Percentiles rank a stretch among this genome's conserved stretches.
Conservation (phyloP, 352 stramenopile genomes). For the Detonula confervacea region DNA sequence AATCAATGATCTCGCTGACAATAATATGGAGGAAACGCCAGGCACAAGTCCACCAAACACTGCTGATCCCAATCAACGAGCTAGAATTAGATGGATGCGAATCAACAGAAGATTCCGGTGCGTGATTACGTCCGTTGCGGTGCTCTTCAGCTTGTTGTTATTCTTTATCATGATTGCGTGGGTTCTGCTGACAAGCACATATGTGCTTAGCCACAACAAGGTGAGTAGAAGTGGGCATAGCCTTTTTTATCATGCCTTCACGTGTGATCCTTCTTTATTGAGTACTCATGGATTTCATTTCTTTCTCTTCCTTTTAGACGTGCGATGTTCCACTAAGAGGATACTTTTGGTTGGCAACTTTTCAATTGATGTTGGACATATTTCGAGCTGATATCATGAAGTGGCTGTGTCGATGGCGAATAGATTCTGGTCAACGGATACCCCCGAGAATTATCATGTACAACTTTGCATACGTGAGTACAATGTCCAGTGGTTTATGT, state of each 20-base stretch:
- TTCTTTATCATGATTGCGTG: conserved; percentile 70
- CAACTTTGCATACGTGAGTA: conserved; percentile 64
- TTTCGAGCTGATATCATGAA: conserved; percentile 78
- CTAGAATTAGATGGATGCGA: conserved; percentile 59
- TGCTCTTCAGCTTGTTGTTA: conserved; percentile 68
- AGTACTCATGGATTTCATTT: neutral
- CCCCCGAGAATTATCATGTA: conserved; percentile 64
- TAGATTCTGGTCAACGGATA: conserved; percentile 52
- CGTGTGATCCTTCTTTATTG: too few relatives aligned
- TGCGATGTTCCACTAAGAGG: conserved; percentile 73
- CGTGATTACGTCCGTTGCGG: conserved; percentile 62
- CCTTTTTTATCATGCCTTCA: too few relatives aligned
- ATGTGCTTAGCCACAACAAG: conserved; percentile 65
- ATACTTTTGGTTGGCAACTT: conserved; percentile 74
- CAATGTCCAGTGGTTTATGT: too few relatives aligned
- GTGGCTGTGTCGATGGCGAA: conserved; percentile 63
- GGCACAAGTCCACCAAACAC: neutral
- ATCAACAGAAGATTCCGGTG: conserved; percentile 73
- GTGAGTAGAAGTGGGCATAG: too few relatives aligned
- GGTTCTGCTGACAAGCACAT: conserved; percentile 66
- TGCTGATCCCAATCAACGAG: conserved; percentile 52
- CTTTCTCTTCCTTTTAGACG: conserved; percentile 19
- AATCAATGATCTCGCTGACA: conserved; percentile 3
- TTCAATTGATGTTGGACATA: conserved; percentile 71
- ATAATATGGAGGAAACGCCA: too few relatives aligned